phyloP scores from a whole-genome alignment of 2,329 filamentous ascomycete species.

The Aureobasidium sp. region DNA sequence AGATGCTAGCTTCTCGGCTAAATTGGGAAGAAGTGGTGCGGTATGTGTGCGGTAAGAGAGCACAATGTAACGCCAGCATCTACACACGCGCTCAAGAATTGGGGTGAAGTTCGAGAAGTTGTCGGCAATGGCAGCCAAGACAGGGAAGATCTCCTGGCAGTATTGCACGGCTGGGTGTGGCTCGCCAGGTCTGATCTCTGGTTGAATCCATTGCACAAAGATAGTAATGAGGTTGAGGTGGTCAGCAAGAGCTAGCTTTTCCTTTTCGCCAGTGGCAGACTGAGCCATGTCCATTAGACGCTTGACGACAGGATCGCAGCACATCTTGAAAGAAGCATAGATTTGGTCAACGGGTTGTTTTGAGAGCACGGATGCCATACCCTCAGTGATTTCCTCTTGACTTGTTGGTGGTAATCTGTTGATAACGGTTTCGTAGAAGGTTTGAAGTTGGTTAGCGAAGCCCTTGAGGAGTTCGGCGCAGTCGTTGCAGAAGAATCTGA shows the following conservation, averaged over 20 bases:
- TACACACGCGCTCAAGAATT: slow-evolving; percentile 86
- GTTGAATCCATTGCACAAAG: slow-evolving; percentile 72
- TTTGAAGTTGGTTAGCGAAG: slow-evolving; percentile 79
- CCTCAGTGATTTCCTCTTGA: slow-evolving; percentile 94
- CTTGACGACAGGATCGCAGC: slow-evolving; percentile 83
- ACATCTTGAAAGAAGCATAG: slow-evolving; percentile 80
- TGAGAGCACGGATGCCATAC: slow-evolving; percentile 84
- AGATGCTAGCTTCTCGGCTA: slow-evolving; percentile 80
- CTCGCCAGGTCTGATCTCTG: slow-evolving; percentile 62
- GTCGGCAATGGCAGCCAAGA: slow-evolving; percentile 77
- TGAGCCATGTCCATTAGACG: slow-evolving; percentile 83
- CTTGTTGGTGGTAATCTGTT: slow-evolving; percentile 78
- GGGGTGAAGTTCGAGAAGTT: slow-evolving; percentile 80
- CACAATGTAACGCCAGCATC: slow-evolving; percentile 95
- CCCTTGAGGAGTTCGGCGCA: slow-evolving; percentile 79
- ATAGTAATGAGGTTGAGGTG: slow-evolving; percentile 87
- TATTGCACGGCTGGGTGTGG: slow-evolving; percentile 92
- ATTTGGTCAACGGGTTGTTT: slow-evolving; percentile 74
- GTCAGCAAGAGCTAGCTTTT: slow-evolving; percentile 85
- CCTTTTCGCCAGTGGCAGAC: slow-evolving; percentile 70
- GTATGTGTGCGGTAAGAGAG: slow-evolving; percentile 90
- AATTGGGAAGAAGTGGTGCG: slow-evolving; percentile 70
- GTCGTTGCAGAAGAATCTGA: slow-evolving; percentile 96
- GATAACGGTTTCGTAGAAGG: slow-evolving; percentile 84
- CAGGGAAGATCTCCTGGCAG: slow-evolving; percentile 87